These are phyloP conservation scores for Chrysochromulina parva DNA, from an alignment of 78 protist species.

Conservation along the genomic window DNA sequence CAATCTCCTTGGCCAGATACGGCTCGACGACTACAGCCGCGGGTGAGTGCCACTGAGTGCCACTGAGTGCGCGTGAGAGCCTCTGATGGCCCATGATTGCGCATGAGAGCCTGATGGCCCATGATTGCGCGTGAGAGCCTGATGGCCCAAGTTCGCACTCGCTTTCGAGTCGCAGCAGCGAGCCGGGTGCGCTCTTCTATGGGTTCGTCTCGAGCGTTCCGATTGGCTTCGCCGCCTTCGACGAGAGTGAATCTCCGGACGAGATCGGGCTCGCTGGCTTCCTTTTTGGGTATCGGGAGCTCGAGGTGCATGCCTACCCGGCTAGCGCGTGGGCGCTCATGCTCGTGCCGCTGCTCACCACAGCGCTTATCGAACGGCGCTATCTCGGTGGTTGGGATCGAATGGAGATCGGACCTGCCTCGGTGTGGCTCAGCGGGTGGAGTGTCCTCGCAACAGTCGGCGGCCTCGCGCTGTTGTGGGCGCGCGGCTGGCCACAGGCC, in stretches of 20 bases:
- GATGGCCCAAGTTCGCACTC: no score
- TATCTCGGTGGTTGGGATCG: not conserved
- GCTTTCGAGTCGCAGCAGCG: no score
- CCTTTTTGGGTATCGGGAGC: not conserved
- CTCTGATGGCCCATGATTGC: no score
- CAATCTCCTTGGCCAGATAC: no score
- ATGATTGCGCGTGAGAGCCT: no score
- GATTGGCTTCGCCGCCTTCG: not conserved
- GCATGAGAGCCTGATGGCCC: no score
- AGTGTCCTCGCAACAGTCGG: not conserved
- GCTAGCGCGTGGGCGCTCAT: not conserved
- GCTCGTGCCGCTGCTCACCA: not conserved
- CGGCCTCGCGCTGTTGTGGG: not conserved
- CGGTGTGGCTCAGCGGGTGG: not conserved
- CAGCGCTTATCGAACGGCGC: not conserved
- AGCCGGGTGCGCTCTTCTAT: not conserved
- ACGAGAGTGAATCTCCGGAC: not conserved
- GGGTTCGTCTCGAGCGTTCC: not conserved
- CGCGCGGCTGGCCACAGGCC: not conserved
- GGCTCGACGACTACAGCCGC: no score
- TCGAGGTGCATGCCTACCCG: not conserved
- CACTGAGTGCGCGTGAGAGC: no score
- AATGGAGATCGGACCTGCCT: not conserved
- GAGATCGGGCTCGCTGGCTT: not conserved
- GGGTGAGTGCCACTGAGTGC: no score